Evolutionary conservation across 1,139 yeast genomes (phyloP).

Genomic region (Saccharomycopsis phalli): DNA sequence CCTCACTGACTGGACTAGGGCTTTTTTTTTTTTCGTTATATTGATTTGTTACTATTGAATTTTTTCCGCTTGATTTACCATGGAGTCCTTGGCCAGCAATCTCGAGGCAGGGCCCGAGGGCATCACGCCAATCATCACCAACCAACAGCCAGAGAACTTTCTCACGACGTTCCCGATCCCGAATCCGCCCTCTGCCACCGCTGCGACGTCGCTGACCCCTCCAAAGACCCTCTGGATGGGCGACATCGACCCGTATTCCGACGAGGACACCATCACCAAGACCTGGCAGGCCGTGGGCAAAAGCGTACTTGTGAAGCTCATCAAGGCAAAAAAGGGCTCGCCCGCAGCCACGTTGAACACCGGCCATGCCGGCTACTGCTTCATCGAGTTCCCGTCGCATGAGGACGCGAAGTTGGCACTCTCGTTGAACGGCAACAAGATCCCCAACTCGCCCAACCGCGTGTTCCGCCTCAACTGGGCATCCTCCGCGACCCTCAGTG

Average conservation of each 20-base stretch:
- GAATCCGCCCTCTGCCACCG: conserved; percentile 39
- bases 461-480: conserved; percentile 69
- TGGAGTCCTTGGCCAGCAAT: conserved; percentile 1
- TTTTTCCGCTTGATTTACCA: too few relatives aligned
- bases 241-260: conserved; percentile 67
- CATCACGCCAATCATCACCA: conserved; percentile 17
- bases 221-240: conserved; percentile 74
- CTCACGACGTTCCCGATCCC: conserved; percentile 29
- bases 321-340: conserved; percentile 37
- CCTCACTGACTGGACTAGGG: too few relatives aligned
- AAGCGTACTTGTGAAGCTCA: conserved; percentile 40
- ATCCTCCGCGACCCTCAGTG: conserved; percentile 50
- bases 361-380: conserved; percentile 66
- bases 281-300: conserved; percentile 44
- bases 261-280: conserved; percentile 47
- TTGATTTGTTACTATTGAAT: too few relatives aligned
- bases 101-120: too few relatives aligned
- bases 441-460: conserved; percentile 47
- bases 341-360: conserved; percentile 28
- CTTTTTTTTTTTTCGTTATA: too few relatives aligned
- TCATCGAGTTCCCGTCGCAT: conserved; percentile 54
- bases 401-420: conserved; percentile 62
- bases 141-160: conserved; percentile 19
- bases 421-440: conserved; percentile 51
- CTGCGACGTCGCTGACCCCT: conserved; percentile 30